phyloP scores from a whole-genome alignment of 2,329 filamentous ascomycete genomes.

The Zalaria sp. region DNA sequence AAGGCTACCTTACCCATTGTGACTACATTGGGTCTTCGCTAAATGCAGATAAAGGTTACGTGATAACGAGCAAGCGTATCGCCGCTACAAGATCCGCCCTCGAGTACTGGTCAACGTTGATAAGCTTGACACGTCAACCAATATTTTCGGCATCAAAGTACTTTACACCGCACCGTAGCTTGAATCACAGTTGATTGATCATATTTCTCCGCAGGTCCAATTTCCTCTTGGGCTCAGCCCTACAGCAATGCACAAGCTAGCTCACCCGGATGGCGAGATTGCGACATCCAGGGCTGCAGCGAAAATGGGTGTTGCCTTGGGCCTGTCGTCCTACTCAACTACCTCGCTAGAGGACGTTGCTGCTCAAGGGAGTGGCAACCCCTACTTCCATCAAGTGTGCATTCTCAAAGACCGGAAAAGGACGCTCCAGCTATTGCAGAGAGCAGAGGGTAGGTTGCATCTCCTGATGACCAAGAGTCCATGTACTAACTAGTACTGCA shows the following conservation, averaged over 20 bases:
- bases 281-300: conserved; percentile 30
- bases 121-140: conserved; percentile 19
- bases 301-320: conserved; percentile 26
- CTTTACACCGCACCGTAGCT: background rate
- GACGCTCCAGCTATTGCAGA: conserved; percentile 1
- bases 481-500: conserved; percentile 5
- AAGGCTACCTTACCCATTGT: background rate
- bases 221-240: conserved; percentile 37
- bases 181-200: background rate
- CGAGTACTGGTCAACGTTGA: conserved; percentile 16
- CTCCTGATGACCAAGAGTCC: no score
- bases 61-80: conserved; percentile 32
- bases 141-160: conserved; percentile 23
- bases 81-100: conserved; percentile 18
- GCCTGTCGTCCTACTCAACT: conserved; percentile 29
- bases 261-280: conserved; percentile 32
- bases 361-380: conserved; percentile 10
- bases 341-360: conserved; percentile 31
- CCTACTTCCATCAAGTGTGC: conserved; percentile 37
- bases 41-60: background rate
- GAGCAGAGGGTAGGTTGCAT: conserved; percentile 6
- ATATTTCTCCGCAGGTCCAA: conserved; percentile 8
- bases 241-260: conserved; percentile 32
- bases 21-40: background rate
- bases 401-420: conserved; percentile 34